Evolutionary conservation across 352 stramenopile genomes (phyloP).

Genomic region (Globisporangium barbulae): DNA sequence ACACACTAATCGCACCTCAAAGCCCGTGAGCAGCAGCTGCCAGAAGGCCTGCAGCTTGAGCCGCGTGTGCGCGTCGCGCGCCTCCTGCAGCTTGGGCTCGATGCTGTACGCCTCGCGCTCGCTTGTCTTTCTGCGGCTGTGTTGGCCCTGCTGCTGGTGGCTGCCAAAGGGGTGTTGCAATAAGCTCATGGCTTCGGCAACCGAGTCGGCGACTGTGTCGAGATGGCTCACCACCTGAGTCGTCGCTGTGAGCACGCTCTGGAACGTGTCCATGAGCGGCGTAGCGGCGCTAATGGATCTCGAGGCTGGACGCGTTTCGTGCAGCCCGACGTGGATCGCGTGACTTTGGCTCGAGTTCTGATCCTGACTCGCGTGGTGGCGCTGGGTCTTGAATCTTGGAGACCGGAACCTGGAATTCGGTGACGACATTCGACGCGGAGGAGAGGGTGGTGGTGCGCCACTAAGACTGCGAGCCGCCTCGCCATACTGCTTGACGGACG

Average conservation of each 20-base stretch:
- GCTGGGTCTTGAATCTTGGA: background rate
- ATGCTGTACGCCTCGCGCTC: slow-evolving; percentile 26
- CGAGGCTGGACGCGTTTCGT: slow-evolving; percentile 8
- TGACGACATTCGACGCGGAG: background rate
- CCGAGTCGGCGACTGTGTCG: slow-evolving; percentile 24
- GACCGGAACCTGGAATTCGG: background rate
- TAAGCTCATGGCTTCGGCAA: slow-evolving; percentile 33
- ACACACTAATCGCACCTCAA: slow-evolving; percentile 25
- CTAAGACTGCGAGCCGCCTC: background rate
- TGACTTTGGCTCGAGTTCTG: background rate
- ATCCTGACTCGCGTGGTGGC: background rate
- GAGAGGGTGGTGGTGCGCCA: background rate
- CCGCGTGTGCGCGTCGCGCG: slow-evolving; percentile 27
- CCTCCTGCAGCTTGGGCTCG: slow-evolving; percentile 22
- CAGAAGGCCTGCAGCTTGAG: slow-evolving; percentile 52
- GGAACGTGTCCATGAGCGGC: slow-evolving; percentile 22
- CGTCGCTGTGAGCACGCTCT: slow-evolving; percentile 26
- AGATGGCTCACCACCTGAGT: slow-evolving; percentile 22
- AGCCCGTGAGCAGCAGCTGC: slow-evolving; percentile 52
- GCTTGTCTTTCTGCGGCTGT: slow-evolving; percentile 4
- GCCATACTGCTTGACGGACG: background rate
- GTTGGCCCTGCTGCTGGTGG: slow-evolving; percentile 3
- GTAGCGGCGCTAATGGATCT: slow-evolving; percentile 1
- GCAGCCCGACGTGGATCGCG: slow-evolving; percentile 13
- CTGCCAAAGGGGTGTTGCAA: slow-evolving; percentile 25